A percentile compares a stretch with the other conserved stretches of the same genome.
These are phyloP conservation scores for Myxozyma neglecta DNA, from an alignment of 805 yeast genomes.

Conservation along the genomic window DNA sequence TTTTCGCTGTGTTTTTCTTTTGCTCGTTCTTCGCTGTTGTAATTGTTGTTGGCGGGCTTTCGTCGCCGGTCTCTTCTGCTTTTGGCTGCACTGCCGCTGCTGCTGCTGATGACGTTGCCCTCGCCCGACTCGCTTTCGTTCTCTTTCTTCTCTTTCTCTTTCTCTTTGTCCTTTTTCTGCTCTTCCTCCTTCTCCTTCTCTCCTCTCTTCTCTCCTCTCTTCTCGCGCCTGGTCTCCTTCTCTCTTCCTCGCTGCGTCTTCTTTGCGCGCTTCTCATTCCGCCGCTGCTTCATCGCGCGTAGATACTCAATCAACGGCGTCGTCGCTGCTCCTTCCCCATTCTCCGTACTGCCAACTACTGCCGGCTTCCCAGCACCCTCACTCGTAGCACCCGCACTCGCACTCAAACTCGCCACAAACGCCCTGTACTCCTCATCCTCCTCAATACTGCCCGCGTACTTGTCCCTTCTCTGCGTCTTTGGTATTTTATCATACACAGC, in stretches of 20 bases:
- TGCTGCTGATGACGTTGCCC: too few relatives aligned
- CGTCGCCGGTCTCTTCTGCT: too few relatives aligned
- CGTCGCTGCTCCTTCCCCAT: not conserved
- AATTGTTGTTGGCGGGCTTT: not conserved
- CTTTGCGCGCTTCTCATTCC: not conserved
- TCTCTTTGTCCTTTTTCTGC: too few relatives aligned
- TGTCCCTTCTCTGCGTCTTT: conserved; percentile 12
- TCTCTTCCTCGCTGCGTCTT: conserved; percentile 14
- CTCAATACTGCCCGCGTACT: not conserved
- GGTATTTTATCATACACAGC: conserved; percentile 34
- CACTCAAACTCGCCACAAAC: too few relatives aligned
- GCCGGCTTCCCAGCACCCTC: too few relatives aligned
- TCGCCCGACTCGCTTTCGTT: not conserved
- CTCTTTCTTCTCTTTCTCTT: not conserved
- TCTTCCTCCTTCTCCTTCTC: conserved; percentile 6
- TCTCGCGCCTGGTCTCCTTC: not conserved
- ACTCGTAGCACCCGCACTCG: too few relatives aligned
- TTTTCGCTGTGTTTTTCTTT: not conserved
- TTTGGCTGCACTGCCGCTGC: too few relatives aligned
- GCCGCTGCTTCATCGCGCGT: conserved; percentile 26
- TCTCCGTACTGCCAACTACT: not conserved
- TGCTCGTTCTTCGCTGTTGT: not conserved
- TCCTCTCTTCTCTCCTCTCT: not conserved
- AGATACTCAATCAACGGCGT: conserved; percentile 31
- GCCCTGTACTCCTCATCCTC: too few relatives aligned